A percentile compares a stretch with the other conserved stretches of the same genome.
These are phyloP conservation scores for Musa balbisiana DNA, from an alignment of 202 grass and related monocot genomes.

Conservation along the genomic window DNA sequence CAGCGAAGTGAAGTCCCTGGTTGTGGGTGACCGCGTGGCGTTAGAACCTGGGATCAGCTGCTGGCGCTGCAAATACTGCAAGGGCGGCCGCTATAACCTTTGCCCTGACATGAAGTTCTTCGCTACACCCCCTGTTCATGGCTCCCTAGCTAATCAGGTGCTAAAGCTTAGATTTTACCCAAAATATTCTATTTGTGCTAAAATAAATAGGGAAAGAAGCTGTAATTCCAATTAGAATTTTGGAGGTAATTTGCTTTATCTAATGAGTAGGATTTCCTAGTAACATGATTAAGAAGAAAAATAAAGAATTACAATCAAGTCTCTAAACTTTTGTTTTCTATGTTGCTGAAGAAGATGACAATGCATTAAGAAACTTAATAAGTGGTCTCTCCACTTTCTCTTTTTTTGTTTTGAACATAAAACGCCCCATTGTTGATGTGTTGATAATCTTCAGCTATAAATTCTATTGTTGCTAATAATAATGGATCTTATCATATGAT, in stretches of 20 bases:
- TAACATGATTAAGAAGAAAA: background rate
- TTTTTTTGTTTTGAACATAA: background rate
- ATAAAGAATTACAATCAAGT: background rate
- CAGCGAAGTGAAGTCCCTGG: conserved; percentile 40
- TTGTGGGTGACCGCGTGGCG: conserved; percentile 64
- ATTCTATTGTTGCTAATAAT: background rate
- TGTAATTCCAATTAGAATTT: background rate
- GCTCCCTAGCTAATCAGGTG: conserved; percentile 70
- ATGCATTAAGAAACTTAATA: background rate
- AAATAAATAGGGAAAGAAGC: no score
- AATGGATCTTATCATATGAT: background rate
- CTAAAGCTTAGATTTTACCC: background rate
- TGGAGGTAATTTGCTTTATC: background rate
- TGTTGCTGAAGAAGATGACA: background rate
- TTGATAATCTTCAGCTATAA: background rate
- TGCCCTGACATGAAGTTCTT: conserved; percentile 83
- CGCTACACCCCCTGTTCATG: conserved; percentile 67
- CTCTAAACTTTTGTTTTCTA: background rate
- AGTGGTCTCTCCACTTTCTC: background rate
- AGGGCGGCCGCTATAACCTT: conserved; percentile 86
- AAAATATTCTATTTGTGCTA: no score
- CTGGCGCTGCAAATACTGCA: conserved; percentile 81
- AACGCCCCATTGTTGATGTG: background rate
- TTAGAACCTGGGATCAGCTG: conserved; percentile 87
- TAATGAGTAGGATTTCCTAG: background rate